Conservation (phyloP, 345 rosid genomes). For the Reutealis trisperma region DNA sequence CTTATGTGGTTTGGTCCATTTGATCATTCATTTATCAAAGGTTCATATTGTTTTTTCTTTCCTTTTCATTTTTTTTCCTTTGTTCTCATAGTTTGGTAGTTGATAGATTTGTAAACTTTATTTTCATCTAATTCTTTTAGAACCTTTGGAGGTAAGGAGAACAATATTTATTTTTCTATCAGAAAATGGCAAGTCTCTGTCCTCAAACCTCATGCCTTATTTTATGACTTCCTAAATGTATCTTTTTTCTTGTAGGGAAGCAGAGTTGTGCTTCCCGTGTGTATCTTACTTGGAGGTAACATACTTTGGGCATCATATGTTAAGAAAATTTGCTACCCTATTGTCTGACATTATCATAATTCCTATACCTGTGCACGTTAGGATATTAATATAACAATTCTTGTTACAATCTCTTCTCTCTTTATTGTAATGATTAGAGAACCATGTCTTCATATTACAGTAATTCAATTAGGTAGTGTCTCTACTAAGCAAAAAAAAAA, state of each 20-base stretch:
- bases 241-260: not conserved
- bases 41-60: not conserved
- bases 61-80: not conserved
- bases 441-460: not conserved
- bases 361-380: not conserved
- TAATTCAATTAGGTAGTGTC: not conserved
- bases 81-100: not conserved
- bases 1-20: slow-evolving; percentile 6
- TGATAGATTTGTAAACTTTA: slow-evolving; percentile 1
- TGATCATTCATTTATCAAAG: not conserved
- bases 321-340: not conserved
- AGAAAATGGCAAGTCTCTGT: no score
- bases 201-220: not conserved
- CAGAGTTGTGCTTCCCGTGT: not conserved
- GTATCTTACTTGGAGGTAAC: not conserved
- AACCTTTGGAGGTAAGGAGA: not conserved
- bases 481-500: not conserved
- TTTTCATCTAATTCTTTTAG: not conserved
- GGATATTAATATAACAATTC: not conserved
- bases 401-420: not conserved
- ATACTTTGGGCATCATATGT: not conserved
- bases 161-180: not conserved
- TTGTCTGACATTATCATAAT: not conserved
- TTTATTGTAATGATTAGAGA: not conserved
- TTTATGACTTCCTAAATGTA: not conserved